Percentiles rank a stretch among this genome's conserved stretches.
Conservation (phyloP, 495 filamentous ascomycete genomes). For the Penicillium soppii region DNA sequence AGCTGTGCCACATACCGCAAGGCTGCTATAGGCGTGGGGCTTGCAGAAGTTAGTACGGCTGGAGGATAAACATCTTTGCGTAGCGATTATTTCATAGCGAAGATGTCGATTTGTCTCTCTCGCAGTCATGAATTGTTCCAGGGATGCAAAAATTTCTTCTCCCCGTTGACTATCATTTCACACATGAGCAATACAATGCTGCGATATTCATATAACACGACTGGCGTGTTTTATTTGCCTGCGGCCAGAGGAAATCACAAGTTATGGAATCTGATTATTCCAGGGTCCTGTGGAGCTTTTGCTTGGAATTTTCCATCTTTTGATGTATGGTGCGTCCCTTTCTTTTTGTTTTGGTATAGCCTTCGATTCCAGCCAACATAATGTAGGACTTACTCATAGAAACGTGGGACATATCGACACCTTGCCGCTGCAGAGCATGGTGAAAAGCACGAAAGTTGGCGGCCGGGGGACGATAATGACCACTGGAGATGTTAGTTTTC, state of each 20-base stretch:
- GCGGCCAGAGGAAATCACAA: too few relatives aligned
- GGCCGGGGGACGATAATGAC: conserved; percentile 83
- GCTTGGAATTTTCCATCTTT: conserved; percentile 26
- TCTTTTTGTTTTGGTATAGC: conserved; percentile 62
- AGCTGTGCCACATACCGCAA: too few relatives aligned
- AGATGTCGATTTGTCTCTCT: too few relatives aligned
- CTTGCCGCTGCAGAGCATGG: conserved; percentile 63
- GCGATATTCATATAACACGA: too few relatives aligned
- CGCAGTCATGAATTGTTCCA: too few relatives aligned
- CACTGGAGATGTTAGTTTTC: conserved; percentile 48
- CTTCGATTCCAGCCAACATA: conserved; percentile 77
- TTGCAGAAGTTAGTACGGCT: too few relatives aligned
- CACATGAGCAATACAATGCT: neutral
- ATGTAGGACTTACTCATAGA: conserved; percentile 80
- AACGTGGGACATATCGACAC: conserved; percentile 76
- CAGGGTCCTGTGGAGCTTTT: conserved; percentile 9
- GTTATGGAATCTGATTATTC: neutral
- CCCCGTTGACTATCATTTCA: neutral
- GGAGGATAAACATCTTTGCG: too few relatives aligned
- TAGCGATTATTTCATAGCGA: too few relatives aligned
- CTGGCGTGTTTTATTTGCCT: too few relatives aligned
- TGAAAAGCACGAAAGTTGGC: conserved; percentile 81
- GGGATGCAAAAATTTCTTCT: too few relatives aligned
- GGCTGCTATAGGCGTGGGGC: too few relatives aligned
- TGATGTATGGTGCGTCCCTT: conserved; percentile 53